Conservation (phyloP, 441 rosid genomes). For the Isatis lusitanica region DNA sequence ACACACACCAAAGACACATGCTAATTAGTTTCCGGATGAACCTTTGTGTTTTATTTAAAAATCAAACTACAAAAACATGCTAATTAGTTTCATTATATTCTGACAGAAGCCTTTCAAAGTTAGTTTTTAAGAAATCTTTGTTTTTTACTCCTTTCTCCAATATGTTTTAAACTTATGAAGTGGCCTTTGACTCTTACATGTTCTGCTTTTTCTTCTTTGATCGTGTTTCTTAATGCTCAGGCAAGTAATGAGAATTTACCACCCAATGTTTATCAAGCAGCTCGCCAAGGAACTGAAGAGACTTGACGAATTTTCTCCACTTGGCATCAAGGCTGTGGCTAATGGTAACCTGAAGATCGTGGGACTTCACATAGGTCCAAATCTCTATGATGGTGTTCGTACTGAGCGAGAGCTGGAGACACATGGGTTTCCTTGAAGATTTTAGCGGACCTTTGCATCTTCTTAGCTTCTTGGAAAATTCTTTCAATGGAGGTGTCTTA, state of each 20-base stretch:
- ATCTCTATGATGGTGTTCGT: conserved; percentile 61
- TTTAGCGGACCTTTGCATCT: conserved; percentile 39
- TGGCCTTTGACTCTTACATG: background rate
- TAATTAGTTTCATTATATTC: too few species aligned
- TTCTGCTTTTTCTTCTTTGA: conserved; percentile 1
- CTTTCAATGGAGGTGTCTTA: too few species aligned
- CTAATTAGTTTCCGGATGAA: too few species aligned
- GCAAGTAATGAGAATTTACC: conserved; percentile 98
- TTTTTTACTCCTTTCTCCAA: too few species aligned
- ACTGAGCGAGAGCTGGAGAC: conserved; percentile 62
- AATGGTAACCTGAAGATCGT: conserved; percentile 87
- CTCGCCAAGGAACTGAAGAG: conserved; percentile 90
- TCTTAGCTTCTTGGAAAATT: background rate
- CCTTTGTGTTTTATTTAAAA: too few species aligned
- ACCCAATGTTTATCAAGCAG: conserved; percentile 94
- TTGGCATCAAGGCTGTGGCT: conserved; percentile 92
- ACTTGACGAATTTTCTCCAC: conserved; percentile 95
- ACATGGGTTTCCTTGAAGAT: conserved; percentile 53
- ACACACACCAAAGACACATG: background rate
- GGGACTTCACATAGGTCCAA: conserved; percentile 74
- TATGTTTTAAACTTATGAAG: background rate
- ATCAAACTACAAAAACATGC: too few species aligned
- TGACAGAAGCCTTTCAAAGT: background rate
- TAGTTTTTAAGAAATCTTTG: too few species aligned
- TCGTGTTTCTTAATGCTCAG: conserved; percentile 42